These are phyloP conservation scores for Aspergillus nomiae DNA, from an alignment of 2,329 filamentous ascomycete genomes.

Conservation along the genomic window DNA sequence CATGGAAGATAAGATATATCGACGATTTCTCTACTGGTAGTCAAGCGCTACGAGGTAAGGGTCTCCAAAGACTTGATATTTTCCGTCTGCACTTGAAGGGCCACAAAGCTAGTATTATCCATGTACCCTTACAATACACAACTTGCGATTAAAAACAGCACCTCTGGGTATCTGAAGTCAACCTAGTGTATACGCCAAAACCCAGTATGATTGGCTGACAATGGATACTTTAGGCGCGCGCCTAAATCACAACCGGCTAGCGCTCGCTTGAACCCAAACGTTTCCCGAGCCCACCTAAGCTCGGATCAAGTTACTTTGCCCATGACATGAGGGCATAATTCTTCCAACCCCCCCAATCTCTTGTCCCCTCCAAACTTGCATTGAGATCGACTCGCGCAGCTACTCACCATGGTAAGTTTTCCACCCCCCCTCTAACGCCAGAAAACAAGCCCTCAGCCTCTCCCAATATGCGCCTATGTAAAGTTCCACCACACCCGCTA, in stretches of 20 bases:
- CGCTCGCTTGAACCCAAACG: constrained; percentile 26
- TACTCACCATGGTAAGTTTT: constrained; percentile 33
- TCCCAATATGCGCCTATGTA: not conserved
- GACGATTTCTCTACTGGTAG: not conserved
- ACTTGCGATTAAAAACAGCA: not conserved
- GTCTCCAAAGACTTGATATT: not conserved
- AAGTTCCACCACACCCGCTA: not conserved
- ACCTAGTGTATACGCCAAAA: not conserved
- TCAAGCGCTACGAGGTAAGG: not conserved
- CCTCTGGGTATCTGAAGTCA: not conserved
- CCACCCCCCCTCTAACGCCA: not conserved
- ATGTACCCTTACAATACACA: not conserved
- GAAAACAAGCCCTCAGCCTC: not conserved
- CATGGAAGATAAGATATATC: too few species aligned
- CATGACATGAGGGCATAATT: constrained; percentile 18
- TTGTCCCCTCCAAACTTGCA: constrained; percentile 16
- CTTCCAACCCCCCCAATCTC: constrained; percentile 19
- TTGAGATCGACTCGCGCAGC: constrained; percentile 19
- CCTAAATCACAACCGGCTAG: constrained; percentile 16
- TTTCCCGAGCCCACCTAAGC: constrained; percentile 22
- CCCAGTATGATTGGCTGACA: not conserved
- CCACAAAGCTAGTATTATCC: not conserved
- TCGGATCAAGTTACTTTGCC: constrained; percentile 22
- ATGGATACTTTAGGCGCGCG: constrained; percentile 26
- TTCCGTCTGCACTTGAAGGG: not conserved